Base-by-base conservation (phyloP, 208 protist genomes). In the Sergeia podlipaevii region DNA sequence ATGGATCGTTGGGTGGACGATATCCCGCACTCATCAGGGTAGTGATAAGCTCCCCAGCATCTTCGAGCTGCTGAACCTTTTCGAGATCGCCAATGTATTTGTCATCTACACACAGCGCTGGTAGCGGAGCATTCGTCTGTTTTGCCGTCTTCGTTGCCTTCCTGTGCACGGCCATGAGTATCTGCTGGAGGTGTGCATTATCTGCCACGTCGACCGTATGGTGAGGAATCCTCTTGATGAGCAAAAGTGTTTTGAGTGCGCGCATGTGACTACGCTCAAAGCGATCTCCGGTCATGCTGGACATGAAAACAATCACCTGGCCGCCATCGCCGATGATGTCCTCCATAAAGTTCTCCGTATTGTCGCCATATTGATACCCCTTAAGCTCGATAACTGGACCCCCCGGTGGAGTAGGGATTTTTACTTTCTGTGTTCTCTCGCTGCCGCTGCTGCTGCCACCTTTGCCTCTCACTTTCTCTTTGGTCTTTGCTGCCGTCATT, bases 151-250 rank as follows among this genome's bases (percentile, higher is more conserved):
- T 33, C 1, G 77, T 80, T 18, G 52, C 58, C 15, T 46, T 39
- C 7, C 44, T 36, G 53, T 79, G 78, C 47, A 84, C 48, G 17
- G 67, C 55, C 15, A 70, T 68, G 20, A 78, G 33, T 4, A 68
- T 53, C n/a, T 60, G 65, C 42, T 80, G 74, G 18, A 89, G 58
- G 29, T 67, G 57, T 30, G 58, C 55, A 57, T 72, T 87, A 48
- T 87, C 80, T 8, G 80, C 77, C 15, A 89, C 59, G 66, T 92
- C 78, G 13, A 92, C 66, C 0, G 55, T 61, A 36, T 84, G 70
- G 47, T 89, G 79, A 10, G 64, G 65, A 13, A 92, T 71, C n/a
- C 71, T 63, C 47, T 89, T 86, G 11, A 89, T 21, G 50, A 78
- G 77, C 18, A 92, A 59, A 18, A 89, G 49, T 21, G 67, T 86